A percentile compares a stretch with the other conserved stretches of the same genome.
Conservation (phyloP, 2,329 filamentous ascomycete genomes). For the Neofusicoccum umdonicola region DNA sequence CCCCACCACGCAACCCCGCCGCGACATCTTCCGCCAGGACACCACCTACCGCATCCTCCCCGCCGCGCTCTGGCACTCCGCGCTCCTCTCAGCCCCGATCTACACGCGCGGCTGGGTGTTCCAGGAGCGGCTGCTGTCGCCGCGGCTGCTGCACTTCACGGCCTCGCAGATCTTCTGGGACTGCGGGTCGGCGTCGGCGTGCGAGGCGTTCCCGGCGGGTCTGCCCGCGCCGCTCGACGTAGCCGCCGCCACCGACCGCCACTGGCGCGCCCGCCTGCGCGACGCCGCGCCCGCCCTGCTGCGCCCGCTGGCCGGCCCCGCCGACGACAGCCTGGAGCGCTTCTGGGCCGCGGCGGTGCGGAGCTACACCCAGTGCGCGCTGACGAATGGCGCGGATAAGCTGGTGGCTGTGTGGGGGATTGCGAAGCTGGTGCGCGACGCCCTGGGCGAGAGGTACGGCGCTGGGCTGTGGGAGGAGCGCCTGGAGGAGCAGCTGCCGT, state of each 20-base stretch:
- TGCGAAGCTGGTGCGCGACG: constrained; percentile 28
- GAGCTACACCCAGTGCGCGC: constrained; percentile 25
- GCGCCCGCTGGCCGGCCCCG: constrained; percentile 19
- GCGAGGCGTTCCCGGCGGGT: constrained; percentile 19
- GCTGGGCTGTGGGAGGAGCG: constrained; percentile 26
- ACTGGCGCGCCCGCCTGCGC: constrained; percentile 28
- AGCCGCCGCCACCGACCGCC: constrained; percentile 22
- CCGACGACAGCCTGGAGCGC: constrained; percentile 23
- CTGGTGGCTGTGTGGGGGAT: constrained; percentile 30
- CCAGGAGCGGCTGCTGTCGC: constrained; percentile 31
- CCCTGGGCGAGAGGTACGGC: constrained; percentile 23
- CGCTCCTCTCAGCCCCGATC: constrained; percentile 22
- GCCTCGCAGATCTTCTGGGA: constrained; percentile 30
- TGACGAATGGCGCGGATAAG: constrained; percentile 26
- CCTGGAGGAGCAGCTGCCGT: constrained; percentile 28
- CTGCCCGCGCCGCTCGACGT: constrained; percentile 25
- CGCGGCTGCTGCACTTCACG: constrained; percentile 28
- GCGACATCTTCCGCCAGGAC: constrained; percentile 20
- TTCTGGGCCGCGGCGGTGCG: constrained; percentile 28
- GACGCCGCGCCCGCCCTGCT: not conserved
- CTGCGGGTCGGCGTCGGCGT: constrained; percentile 25
- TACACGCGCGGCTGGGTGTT: constrained; percentile 29
- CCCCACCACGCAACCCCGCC: constrained; percentile 19
- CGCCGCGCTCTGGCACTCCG: constrained; percentile 24
- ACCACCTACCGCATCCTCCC: constrained; percentile 24